Base-by-base conservation (phyloP, 148 eudicot genomes). In the Chenopodium album region DNA sequence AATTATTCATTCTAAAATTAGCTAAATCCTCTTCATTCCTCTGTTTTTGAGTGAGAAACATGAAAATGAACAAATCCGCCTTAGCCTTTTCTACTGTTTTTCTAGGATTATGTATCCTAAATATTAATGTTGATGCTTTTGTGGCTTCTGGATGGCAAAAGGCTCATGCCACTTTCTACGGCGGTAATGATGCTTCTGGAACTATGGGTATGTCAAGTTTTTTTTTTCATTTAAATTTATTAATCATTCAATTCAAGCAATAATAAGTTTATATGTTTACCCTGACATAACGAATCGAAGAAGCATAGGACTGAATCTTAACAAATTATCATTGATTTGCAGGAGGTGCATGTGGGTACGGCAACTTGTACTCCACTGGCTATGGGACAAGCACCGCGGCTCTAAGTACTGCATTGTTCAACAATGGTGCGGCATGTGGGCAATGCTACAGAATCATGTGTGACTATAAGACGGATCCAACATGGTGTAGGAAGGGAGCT, bases 281-380 rank as follows among this genome's bases (percentile, higher is more conserved):
- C 1, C 0, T 34, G 37, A 34, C 37, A 37, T 37, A 37, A 37
- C 12, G 7, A 69, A 75, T 75, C 65, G 41, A 84, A 84, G 54
- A 0, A 75, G 74, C 52, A 69, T 74, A 68, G 13, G 20, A 28
- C 73, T 80, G 41, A 79, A 65, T 67, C 37, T 34, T 76, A 34
- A 34, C 37, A 34, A 34, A 34, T 37, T 31, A 9, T 50, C 17
- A 19, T 41, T 29, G 9, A 1, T 17, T 22, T 64, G 23, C 85
- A 95, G 98, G 98, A 13, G 98, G 98, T 79, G 97, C 98, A 76
- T 95, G 98, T 89, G 98, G 98, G 19, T 93, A 93, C 66, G 98
- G 98, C 0, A 88, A 95, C 90, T 76, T 93, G 84, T 92, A 91
- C 79, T 32, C 92, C 0, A 70, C 92, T 1, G 92, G 93, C 0